phyloP scores from a whole-genome alignment of 2,329 filamentous ascomycete species.

The Ceratocystis eucalypticola region DNA sequence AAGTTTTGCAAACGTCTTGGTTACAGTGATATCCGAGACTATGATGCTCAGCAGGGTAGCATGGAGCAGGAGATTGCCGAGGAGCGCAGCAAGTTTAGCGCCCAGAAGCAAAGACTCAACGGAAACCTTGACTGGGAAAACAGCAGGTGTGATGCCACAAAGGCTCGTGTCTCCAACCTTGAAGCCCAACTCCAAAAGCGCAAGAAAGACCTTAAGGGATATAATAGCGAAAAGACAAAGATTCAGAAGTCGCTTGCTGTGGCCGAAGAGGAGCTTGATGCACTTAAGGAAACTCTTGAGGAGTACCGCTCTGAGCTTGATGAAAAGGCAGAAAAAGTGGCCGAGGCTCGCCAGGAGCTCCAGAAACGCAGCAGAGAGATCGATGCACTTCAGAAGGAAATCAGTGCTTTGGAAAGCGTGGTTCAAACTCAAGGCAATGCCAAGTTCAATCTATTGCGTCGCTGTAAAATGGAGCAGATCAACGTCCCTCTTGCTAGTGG shows the following conservation, averaged over 20 bases:
- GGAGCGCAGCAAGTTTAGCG: constrained; percentile 74
- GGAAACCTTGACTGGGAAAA: constrained; percentile 45
- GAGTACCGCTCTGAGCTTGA: constrained; percentile 53
- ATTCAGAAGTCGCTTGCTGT: constrained; percentile 61
- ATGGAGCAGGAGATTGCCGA: constrained; percentile 80
- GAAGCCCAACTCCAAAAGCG: constrained; percentile 54
- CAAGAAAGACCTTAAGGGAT: constrained; percentile 52
- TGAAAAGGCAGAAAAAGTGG: constrained; percentile 59
- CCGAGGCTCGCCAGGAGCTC: constrained; percentile 64
- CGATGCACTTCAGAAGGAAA: constrained; percentile 56
- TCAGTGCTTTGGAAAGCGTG: constrained; percentile 67
- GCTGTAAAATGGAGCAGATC: constrained; percentile 89
- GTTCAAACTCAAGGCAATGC: constrained; percentile 73
- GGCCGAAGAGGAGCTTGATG: constrained; percentile 63
- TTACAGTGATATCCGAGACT: constrained; percentile 80
- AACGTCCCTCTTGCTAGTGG: constrained; percentile 63
- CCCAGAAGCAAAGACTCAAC: constrained; percentile 65
- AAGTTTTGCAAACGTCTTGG: constrained; percentile 77
- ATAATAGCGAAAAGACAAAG: constrained; percentile 57
- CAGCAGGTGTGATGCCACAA: constrained; percentile 41
- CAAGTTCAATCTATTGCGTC: constrained; percentile 71
- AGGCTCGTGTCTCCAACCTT: constrained; percentile 54
- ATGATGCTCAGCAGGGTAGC: constrained; percentile 84
- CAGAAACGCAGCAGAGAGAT: constrained; percentile 76
- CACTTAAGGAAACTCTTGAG: constrained; percentile 58